Evolutionary conservation across 192 early-diverging fungal species (phyloP), one percentile per base, ranked within the genome.

Genomic region (Rhizophagus prolifer): DNA sequence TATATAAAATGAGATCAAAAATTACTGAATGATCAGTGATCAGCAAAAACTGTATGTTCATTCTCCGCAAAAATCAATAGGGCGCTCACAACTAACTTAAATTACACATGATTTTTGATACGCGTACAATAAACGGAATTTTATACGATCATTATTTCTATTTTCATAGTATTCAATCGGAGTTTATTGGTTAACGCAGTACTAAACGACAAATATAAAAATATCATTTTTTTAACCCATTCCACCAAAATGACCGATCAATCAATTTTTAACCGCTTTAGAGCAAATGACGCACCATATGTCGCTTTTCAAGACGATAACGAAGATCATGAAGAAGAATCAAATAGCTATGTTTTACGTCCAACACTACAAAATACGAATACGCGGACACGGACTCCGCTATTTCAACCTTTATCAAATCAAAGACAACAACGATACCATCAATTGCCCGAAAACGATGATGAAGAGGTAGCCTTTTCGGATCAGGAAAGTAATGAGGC

Each of bases 401-500:
- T 26, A 58, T 68, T 76, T 58, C 58, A 63, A 74, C 12, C 16
- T 23, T 46, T 74, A 28, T 60, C 60, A 21, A 31, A 26, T 23
- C 47, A 66, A 9, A 28, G 23, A 34, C 63, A 75, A 46, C 74
- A 66, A 54, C n/a, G 21, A 31, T 76, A 76, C 58, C 63, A 76
- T 13, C 63, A 54, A 5, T 34, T 76, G 7, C 75, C 44, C 12
- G 41, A 63, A 2, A 13, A 65, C 31, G 26, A 59, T 9, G 19
- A 65, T 21, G 60, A 62, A 54, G 38, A 21, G 7, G 64, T 67
- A 47, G 47, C 26, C 19, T 28, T 58, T n/a, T 46, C 58, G 8
- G 75, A 76, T 41, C 44, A 38, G 9, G 75, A 76, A 14, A 60
- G 38, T n/a, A 60, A 85, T 34, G 90, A 90, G 66, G 89, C 86